A percentile compares a stretch with the other conserved stretches of the same genome.
Evolutionary conservation across 2,329 filamentous ascomycete species (phyloP).

Genomic region (Paraconiothyrium brasiliense): DNA sequence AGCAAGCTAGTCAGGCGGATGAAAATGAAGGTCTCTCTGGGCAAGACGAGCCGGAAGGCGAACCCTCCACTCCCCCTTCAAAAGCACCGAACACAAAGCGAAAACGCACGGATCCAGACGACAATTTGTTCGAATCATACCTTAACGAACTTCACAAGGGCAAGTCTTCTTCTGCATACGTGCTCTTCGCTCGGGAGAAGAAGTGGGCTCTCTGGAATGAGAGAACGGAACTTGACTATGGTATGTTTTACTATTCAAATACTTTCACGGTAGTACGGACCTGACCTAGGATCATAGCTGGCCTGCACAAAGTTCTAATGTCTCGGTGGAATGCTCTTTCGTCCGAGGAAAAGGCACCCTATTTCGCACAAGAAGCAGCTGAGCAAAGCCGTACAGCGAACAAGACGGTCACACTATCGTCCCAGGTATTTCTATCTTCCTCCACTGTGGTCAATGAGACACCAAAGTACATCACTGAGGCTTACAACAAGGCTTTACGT

Average conservation of each 20-base stretch:
- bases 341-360: conserved; percentile 29
- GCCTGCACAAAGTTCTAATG: conserved; percentile 26
- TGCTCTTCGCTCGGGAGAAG: conserved; percentile 28
- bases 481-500: conserved; percentile 32
- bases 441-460: conserved; percentile 36
- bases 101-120: conserved; percentile 16
- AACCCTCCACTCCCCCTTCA: not conserved
- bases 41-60: not conserved
- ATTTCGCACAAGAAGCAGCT: conserved; percentile 26
- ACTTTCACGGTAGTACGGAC: not conserved
- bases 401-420: conserved; percentile 12
- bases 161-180: conserved; percentile 26
- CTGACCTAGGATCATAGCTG: conserved; percentile 22
- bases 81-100: conserved; percentile 1
- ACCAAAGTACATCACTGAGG: conserved; percentile 32
- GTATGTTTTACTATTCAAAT: conserved; percentile 21
- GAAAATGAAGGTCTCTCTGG: conserved; percentile 4
- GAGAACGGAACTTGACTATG: conserved; percentile 23
- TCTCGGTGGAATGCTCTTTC: conserved; percentile 31
- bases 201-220: conserved; percentile 25
- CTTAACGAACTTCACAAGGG: conserved; percentile 20
- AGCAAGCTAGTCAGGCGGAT: conserved; percentile 17
- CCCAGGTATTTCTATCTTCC: conserved; percentile 26
- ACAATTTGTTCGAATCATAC: conserved; percentile 25
- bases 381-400: conserved; percentile 15